These are phyloP conservation scores for Pholiota microspora DNA, from an alignment of 768 basidiomycete species.

Conservation along the genomic window DNA sequence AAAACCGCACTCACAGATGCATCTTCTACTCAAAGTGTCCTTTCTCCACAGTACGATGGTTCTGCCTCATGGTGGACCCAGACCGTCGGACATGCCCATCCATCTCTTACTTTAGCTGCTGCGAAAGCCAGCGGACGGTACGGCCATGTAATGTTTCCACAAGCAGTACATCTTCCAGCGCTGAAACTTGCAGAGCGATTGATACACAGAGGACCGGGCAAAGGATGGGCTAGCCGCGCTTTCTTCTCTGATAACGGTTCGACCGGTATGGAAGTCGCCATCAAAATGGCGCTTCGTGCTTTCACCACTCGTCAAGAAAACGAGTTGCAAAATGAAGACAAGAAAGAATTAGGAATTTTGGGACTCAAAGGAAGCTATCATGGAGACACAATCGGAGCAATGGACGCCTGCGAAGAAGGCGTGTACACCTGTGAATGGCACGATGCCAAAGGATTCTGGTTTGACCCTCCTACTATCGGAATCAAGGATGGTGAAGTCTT, in stretches of 20 bases:
- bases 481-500: constrained; percentile 57
- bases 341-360: constrained; percentile 67
- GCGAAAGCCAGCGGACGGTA: constrained; percentile 90
- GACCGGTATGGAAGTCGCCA: constrained; percentile 94
- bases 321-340: constrained; percentile 31
- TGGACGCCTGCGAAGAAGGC: constrained; percentile 93
- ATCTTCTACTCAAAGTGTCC: constrained; percentile 23
- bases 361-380: constrained; percentile 94
- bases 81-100: constrained; percentile 78
- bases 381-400: constrained; percentile 95
- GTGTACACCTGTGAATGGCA: constrained; percentile 98
- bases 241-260: constrained; percentile 96
- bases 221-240: constrained; percentile 86
- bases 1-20: constrained; percentile 20
- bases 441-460: constrained; percentile 87
- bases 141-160: constrained; percentile 96
- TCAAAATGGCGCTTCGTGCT: constrained; percentile 93
- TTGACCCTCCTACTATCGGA: constrained; percentile 81
- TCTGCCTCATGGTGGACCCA: constrained; percentile 99
- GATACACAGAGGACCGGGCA: constrained; percentile 72
- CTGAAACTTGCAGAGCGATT: constrained; percentile 80
- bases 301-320: constrained; percentile 41
- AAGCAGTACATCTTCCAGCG: constrained; percentile 84
- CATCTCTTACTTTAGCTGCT: constrained; percentile 78
- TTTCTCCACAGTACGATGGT: constrained; percentile 72